phyloP scores from a whole-genome alignment of 345 rosid species.

The Ceriops zippeliana region DNA sequence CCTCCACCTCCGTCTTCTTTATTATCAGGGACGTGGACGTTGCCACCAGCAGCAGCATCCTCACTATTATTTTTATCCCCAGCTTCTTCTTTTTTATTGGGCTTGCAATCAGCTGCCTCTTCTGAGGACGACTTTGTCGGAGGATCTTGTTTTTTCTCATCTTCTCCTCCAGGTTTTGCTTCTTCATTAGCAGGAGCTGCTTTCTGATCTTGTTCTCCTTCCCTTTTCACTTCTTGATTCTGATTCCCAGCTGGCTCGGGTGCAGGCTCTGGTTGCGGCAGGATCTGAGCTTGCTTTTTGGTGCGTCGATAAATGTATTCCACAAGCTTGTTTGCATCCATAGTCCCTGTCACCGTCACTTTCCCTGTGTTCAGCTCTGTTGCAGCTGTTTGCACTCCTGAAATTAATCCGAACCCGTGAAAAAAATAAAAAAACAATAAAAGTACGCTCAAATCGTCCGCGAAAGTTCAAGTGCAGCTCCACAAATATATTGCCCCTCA shows the following conservation, averaged over 20 bases:
- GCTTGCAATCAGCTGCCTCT: constrained; percentile 18
- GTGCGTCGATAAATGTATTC: constrained; percentile 80
- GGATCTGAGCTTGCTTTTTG: constrained; percentile 72
- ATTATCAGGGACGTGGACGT: not conserved
- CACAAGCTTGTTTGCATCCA: constrained; percentile 75
- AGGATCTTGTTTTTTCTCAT: constrained; percentile 25
- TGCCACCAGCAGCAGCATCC: not conserved
- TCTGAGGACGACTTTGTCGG: constrained; percentile 30
- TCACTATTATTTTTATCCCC: too few relatives aligned
- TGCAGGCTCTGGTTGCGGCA: constrained; percentile 68
- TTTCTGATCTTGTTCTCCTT: constrained; percentile 29
- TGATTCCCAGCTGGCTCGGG: constrained; percentile 30
- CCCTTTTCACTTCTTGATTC: constrained; percentile 38
- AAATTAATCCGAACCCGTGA: not conserved
- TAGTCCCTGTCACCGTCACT: constrained; percentile 84
- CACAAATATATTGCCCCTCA: not conserved
- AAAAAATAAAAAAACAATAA: too few relatives aligned
- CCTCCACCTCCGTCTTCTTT: constrained; percentile 7
- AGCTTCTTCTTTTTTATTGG: constrained; percentile 17
- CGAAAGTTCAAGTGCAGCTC: not conserved
- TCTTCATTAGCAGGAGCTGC: constrained; percentile 24
- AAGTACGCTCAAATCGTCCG: too few relatives aligned
- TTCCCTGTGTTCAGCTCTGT: constrained; percentile 68
- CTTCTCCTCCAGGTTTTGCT: constrained; percentile 32
- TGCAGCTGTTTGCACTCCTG: constrained; percentile 75